phyloP scores from a whole-genome alignment of 805 yeast species.

The Candida insectorum region DNA sequence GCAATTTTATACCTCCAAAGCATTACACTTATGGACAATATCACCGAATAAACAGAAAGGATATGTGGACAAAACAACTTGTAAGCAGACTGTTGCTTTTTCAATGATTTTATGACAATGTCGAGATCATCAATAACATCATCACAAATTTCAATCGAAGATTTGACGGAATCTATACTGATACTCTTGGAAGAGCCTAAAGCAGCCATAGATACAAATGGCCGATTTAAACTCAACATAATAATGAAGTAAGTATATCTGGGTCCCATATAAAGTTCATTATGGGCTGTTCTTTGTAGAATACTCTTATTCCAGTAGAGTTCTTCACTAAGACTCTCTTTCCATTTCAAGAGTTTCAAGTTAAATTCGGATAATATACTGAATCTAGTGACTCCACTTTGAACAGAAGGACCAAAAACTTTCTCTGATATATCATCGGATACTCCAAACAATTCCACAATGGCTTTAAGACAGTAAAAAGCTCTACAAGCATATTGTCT shows the following conservation, averaged over 20 bases:
- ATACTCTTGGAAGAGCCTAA: constrained; percentile 4
- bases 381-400: constrained; percentile 3
- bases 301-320: constrained; percentile 10
- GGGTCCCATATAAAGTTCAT: constrained; percentile 9
- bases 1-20: constrained; percentile 6
- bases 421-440: constrained; percentile 8
- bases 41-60: constrained; percentile 7
- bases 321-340: constrained; percentile 3
- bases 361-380: constrained; percentile 5
- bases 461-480: constrained; percentile 8
- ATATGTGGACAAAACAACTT: constrained; percentile 7
- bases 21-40: constrained; percentile 10
- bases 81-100: constrained; percentile 1
- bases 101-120: constrained; percentile 6
- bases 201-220: constrained; percentile 9
- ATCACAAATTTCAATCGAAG: constrained; percentile 9
- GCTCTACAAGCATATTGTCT: constrained; percentile 8
- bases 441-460: constrained; percentile 6
- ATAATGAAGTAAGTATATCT: constrained; percentile 9
- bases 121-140: constrained; percentile 11
- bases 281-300: constrained; percentile 8
- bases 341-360: constrained; percentile 8
- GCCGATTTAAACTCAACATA: constrained; percentile 9
- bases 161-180: constrained; percentile 1
- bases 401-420: constrained; percentile 5